Evolutionary conservation across 805 yeast species (phyloP), one percentile per base, ranked within the genome.

Genomic region (Sungouiella blattae): DNA sequence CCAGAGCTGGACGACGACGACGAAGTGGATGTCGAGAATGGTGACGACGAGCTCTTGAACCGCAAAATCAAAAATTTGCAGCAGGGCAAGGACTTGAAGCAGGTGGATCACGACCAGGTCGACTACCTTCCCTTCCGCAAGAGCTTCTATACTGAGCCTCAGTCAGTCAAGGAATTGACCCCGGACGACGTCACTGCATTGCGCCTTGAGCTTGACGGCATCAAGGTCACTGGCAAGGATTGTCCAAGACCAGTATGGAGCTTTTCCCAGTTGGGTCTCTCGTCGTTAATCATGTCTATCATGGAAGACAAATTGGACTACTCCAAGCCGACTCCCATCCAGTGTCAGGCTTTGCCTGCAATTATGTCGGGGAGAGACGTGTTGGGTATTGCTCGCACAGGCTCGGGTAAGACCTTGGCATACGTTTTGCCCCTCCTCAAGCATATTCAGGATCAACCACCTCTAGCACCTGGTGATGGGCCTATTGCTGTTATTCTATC

Each of bases 301-400:
- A 63, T 91, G 5, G 64, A 67, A 1, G 67, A 71, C 3, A 63
- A 64, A 11, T 55, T 83, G 7, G 56, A 67, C 6, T 89, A 77
- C 53, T 64, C 58, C 0, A 53, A 61, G 2, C 96, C 98, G 1
- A 86, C 97, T 0, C 77, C 96, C 0, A 87, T 93, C 36, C 98
- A 93, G 57, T 71, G 88, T 0, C 96, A 88, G 50, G 88, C 96
- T 0, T 69, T 89, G 15, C 98, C 98, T 0, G 83, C 88, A 0
- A 78, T 88, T 14, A 85, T 91, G 94, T 69, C 81, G 2, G 98
- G 98, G 1, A 61, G 83, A 31, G 98, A 93, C 61, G 77, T 91
- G 6, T 83, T 93, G 30, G 97, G 96, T 5, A 83, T 93, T 14
- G 98, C 98, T 0, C 87, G 88, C 45, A 93, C 98, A 0, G 98